Percentiles rank a stretch among this genome's conserved stretches.
Evolutionary conservation across 768 basidiomycete genomes (phyloP).

Genomic region (Phanerochaete carnosa): DNA sequence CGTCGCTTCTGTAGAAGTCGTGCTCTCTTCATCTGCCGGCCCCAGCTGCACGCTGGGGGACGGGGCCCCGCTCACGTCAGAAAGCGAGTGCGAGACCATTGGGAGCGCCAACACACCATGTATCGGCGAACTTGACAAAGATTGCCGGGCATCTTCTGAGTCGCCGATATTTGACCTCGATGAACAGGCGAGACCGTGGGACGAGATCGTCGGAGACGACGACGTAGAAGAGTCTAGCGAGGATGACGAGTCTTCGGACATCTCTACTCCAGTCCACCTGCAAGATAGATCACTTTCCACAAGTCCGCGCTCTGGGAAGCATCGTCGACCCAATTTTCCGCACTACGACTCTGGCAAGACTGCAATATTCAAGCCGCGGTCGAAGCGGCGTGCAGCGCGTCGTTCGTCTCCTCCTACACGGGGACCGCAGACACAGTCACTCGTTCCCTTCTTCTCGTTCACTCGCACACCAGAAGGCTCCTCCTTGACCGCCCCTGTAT

Average conservation of each 20-base stretch:
- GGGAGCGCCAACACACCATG: constrained; percentile 11
- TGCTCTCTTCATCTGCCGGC: neutral
- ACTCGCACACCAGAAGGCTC: constrained; percentile 76
- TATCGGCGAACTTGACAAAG: constrained; percentile 19
- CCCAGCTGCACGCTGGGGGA: neutral
- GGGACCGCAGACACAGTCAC: constrained; percentile 10
- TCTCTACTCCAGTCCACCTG: neutral
- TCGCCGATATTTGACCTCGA: constrained; percentile 13
- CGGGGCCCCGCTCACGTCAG: neutral
- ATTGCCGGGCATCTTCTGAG: constrained; percentile 12
- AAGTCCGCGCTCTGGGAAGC: neutral
- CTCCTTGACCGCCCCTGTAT: constrained; percentile 69
- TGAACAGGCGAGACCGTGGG: constrained; percentile 8
- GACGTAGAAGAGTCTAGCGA: constrained; percentile 1
- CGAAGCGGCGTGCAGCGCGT: neutral
- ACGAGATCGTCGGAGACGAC: constrained; percentile 5
- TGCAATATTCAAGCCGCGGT: neutral
- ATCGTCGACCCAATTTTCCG: constrained; percentile 1
- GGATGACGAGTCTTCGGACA: neutral
- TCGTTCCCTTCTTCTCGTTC: constrained; percentile 78
- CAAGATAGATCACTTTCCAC: neutral
- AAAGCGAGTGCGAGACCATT: neutral
- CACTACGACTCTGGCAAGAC: neutral
- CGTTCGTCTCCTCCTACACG: neutral
- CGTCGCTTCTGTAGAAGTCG: neutral